These are phyloP conservation scores for Nannochloropsis granulata DNA, from an alignment of 108 stramenopile species.

Conservation along the genomic window DNA sequence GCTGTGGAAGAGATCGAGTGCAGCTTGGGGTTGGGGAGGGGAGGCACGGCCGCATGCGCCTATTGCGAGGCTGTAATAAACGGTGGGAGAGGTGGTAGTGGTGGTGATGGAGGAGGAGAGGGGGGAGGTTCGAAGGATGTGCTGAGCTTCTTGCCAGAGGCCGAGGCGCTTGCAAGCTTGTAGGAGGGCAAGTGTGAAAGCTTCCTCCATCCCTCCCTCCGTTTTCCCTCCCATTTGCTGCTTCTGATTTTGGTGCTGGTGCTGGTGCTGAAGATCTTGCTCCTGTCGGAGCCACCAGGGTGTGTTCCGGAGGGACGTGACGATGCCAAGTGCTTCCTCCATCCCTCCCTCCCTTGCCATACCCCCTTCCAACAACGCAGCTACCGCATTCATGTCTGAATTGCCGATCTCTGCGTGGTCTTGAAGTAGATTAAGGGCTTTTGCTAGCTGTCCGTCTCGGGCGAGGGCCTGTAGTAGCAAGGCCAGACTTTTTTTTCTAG, in stretches of 20 bases:
- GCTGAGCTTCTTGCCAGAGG: background rate
- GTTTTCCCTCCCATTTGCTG: background rate
- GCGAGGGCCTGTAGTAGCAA: background rate
- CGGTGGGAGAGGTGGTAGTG: background rate
- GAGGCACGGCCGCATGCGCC: background rate
- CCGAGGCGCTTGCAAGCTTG: background rate
- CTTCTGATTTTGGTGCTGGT: too few relatives aligned
- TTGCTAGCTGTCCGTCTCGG: background rate
- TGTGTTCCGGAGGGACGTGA: background rate
- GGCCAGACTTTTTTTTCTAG: background rate
- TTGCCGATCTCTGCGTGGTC: background rate
- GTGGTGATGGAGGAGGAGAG: background rate
- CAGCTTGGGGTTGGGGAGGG: background rate
- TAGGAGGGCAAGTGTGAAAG: background rate
- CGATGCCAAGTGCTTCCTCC: background rate
- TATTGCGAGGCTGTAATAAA: background rate
- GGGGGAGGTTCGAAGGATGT: background rate
- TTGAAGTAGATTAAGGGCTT: background rate
- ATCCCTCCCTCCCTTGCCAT: background rate
- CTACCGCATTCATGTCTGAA: background rate
- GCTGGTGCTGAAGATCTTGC: background rate
- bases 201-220: background rate
- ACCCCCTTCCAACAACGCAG: background rate
- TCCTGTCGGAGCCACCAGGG: background rate
- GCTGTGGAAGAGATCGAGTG: background rate